Conservation (phyloP, 106 monocot species). For the Chionographis japonica region DNA sequence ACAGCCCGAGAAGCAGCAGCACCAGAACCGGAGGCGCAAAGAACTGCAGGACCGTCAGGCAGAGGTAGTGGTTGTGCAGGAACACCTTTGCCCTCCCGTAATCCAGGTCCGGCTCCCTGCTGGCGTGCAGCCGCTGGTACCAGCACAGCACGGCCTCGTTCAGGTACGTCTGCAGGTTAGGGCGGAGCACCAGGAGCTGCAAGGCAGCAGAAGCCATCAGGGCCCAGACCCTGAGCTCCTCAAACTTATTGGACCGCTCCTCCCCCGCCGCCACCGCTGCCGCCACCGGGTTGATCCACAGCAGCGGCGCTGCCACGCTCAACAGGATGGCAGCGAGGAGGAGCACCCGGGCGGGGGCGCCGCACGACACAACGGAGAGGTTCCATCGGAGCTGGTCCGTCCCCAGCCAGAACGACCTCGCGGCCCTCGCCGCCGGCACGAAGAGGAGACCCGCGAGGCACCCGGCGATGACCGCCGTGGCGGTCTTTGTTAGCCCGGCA, state of each 20-base stretch:
- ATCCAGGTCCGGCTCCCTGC: slow-evolving; percentile 53
- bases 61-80: slow-evolving; percentile 73
- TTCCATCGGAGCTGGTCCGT: slow-evolving; percentile 81
- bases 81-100: slow-evolving; percentile 89
- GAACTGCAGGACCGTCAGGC: slow-evolving; percentile 61
- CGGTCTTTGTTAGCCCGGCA: not conserved
- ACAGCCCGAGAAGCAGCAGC: slow-evolving; percentile 53
- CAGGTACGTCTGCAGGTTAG: slow-evolving; percentile 71
- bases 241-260: not conserved
- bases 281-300: slow-evolving; percentile 30
- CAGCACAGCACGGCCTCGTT: slow-evolving; percentile 88
- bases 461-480: slow-evolving; percentile 22
- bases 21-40: slow-evolving; percentile 60
- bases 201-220: slow-evolving; percentile 34
- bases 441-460: slow-evolving; percentile 31
- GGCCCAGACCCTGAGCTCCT: slow-evolving; percentile 19
- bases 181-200: slow-evolving; percentile 49
- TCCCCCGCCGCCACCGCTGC: slow-evolving; percentile 1
- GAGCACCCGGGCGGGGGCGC: slow-evolving; percentile 17
- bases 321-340: slow-evolving; percentile 31
- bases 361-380: slow-evolving; percentile 57
- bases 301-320: slow-evolving; percentile 25
- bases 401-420: slow-evolving; percentile 77
- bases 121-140: slow-evolving; percentile 83
- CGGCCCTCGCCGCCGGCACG: slow-evolving; percentile 45